Conservation (phyloP, 805 yeast species). For the Scheffersomyces coipomensis region DNA sequence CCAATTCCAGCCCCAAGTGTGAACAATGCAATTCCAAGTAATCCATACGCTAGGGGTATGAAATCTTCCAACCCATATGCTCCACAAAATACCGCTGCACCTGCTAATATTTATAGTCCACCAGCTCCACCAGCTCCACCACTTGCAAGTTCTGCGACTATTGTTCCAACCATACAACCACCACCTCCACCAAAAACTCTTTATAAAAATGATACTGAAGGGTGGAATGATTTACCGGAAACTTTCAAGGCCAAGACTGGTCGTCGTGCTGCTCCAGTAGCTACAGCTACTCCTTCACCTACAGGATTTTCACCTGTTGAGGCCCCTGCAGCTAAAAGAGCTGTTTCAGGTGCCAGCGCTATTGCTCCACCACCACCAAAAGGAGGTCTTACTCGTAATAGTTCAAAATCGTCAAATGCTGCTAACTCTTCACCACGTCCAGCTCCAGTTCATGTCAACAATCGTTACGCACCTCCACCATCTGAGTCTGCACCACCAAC, state of each 20-base stretch:
- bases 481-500: constrained; percentile 15
- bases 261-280: constrained; percentile 45
- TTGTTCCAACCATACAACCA: constrained; percentile 8
- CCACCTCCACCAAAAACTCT: constrained; percentile 24
- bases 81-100: constrained; percentile 21
- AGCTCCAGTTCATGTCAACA: constrained; percentile 20
- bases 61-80: constrained; percentile 22
- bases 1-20: constrained; percentile 7
- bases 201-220: constrained; percentile 49
- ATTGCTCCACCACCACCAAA: constrained; percentile 28
- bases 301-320: constrained; percentile 19
- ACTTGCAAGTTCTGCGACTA: constrained; percentile 8
- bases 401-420: constrained; percentile 19
- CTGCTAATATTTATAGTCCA: constrained; percentile 18
- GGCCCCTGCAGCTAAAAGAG: constrained; percentile 11
- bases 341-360: constrained; percentile 18
- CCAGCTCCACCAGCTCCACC: constrained; percentile 13
- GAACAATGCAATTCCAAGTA: constrained; percentile 12
- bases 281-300: constrained; percentile 22
- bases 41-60: constrained; percentile 15
- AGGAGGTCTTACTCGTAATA: constrained; percentile 22
- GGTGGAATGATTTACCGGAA: constrained; percentile 72
- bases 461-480: constrained; percentile 35
- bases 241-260: constrained; percentile 40
- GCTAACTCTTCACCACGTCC: constrained; percentile 14